phyloP scores from a whole-genome alignment of 2,329 filamentous ascomycete species.

The Xylariaceae sp. region DNA sequence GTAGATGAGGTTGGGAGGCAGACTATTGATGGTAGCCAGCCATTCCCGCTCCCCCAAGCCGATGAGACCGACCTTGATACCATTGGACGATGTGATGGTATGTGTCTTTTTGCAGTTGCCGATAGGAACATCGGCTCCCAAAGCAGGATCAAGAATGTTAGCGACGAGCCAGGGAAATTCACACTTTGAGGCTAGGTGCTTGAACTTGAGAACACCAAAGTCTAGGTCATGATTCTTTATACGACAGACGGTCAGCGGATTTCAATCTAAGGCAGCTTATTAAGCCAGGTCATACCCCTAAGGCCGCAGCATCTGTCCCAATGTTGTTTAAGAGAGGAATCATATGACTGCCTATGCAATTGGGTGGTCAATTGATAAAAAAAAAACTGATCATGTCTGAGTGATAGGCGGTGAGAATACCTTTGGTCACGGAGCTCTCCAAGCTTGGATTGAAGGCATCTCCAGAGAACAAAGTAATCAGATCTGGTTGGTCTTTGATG shows the following conservation, averaged over 20 bases:
- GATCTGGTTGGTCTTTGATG: slow-evolving; percentile 55
- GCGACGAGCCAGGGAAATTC: slow-evolving; percentile 86
- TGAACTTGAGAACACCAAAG: slow-evolving; percentile 80
- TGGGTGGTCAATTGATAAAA: neutral
- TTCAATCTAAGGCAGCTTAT: too few relatives aligned
- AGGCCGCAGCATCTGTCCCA: slow-evolving; percentile 73
- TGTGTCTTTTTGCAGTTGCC: slow-evolving; percentile 71
- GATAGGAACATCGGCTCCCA: slow-evolving; percentile 71
- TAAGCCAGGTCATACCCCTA: slow-evolving; percentile 58
- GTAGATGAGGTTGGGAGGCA: slow-evolving; percentile 80
- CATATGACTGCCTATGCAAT: slow-evolving; percentile 68
- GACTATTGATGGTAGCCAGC: slow-evolving; percentile 81
- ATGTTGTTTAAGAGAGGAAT: slow-evolving; percentile 76
- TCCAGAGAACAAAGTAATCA: slow-evolving; percentile 82
- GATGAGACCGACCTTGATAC: slow-evolving; percentile 80
- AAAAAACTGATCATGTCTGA: neutral
- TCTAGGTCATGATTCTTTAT: slow-evolving; percentile 83
- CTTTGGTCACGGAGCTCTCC: slow-evolving; percentile 86
- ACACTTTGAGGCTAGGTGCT: slow-evolving; percentile 68
- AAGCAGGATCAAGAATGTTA: slow-evolving; percentile 79
- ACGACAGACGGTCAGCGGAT: too few relatives aligned
- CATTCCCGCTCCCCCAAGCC: slow-evolving; percentile 85
- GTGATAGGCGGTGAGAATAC: slow-evolving; percentile 34
- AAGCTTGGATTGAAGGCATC: slow-evolving; percentile 91
- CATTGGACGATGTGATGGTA: slow-evolving; percentile 76